phyloP scores from a whole-genome alignment of 2,329 filamentous ascomycete genomes.

The Drechslerella dactyloides region DNA sequence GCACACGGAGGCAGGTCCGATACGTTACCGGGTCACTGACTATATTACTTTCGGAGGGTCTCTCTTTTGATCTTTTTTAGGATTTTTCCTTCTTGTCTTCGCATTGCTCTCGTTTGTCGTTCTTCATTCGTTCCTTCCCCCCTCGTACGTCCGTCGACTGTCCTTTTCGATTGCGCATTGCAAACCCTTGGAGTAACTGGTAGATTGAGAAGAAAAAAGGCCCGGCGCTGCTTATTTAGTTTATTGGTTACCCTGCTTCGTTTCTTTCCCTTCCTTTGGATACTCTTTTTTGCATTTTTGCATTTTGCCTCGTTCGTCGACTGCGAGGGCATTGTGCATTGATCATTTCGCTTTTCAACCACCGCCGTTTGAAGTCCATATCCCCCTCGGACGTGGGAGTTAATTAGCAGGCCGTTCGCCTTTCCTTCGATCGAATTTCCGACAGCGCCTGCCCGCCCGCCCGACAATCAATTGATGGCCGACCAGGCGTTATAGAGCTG shows the following conservation, averaged over 20 bases:
- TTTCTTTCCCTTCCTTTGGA: not conserved
- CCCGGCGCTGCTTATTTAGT: conserved; percentile 1
- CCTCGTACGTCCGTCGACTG: too few relatives aligned
- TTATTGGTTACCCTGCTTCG: conserved; percentile 1
- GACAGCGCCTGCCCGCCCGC: too few relatives aligned
- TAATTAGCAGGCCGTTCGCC: too few relatives aligned
- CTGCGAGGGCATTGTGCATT: too few relatives aligned
- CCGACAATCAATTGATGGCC: too few relatives aligned
- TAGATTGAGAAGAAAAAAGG: not conserved
- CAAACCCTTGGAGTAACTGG: not conserved
- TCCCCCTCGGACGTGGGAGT: too few relatives aligned
- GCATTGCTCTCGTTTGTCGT: not conserved
- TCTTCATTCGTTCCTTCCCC: not conserved
- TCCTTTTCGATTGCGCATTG: too few relatives aligned
- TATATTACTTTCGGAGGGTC: conserved; percentile 10
- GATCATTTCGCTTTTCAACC: too few relatives aligned
- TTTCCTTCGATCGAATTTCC: too few relatives aligned
- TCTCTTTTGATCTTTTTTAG: not conserved
- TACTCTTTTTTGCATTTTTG: not conserved
- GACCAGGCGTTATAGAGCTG: too few relatives aligned
- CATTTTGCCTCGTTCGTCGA: not conserved
- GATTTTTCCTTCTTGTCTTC: not conserved
- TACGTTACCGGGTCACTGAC: not conserved
- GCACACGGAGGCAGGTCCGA: conserved; percentile 4
- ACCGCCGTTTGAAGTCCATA: too few relatives aligned